Percentiles rank a stretch among this genome's conserved stretches.
Evolutionary conservation across 2,329 filamentous ascomycete species (phyloP).

Genomic region (Paraphoma chrysanthemicola): DNA sequence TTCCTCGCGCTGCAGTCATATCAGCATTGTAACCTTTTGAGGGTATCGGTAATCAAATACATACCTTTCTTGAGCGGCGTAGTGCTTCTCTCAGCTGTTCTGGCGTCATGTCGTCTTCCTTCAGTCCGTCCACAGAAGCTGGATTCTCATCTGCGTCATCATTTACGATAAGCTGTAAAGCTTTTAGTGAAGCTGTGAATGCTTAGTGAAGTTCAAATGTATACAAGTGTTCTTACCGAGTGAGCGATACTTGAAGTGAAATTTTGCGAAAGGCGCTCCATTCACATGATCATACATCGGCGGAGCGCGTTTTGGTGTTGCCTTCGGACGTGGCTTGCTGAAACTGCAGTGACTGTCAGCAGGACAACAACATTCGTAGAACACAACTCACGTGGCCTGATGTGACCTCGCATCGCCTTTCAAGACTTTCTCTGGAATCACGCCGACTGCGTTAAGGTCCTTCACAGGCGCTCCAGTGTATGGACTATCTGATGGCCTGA

Average conservation of each 20-base stretch:
- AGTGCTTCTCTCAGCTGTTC: conserved; percentile 6
- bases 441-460: neutral
- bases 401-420: conserved; percentile 17
- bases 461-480: neutral
- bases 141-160: neutral
- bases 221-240: conserved; percentile 2
- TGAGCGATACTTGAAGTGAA: conserved; percentile 16
- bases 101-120: conserved; percentile 2
- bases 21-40: neutral
- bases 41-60: neutral
- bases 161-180: neutral
- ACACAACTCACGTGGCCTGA: conserved; percentile 10
- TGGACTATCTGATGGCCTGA: neutral
- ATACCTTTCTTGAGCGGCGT: conserved; percentile 5
- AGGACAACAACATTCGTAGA: neutral
- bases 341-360: neutral
- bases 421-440: conserved; percentile 12
- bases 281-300: neutral
- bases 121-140: conserved; percentile 1
- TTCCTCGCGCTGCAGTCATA: neutral
- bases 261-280: conserved; percentile 5
- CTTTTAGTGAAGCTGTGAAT: neutral
- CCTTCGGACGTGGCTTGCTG: neutral
- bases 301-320: neutral
- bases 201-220: no score